phyloP scores from a whole-genome alignment of 1,284 basidiomycete genomes.

The Pisolithus thermaeus region DNA sequence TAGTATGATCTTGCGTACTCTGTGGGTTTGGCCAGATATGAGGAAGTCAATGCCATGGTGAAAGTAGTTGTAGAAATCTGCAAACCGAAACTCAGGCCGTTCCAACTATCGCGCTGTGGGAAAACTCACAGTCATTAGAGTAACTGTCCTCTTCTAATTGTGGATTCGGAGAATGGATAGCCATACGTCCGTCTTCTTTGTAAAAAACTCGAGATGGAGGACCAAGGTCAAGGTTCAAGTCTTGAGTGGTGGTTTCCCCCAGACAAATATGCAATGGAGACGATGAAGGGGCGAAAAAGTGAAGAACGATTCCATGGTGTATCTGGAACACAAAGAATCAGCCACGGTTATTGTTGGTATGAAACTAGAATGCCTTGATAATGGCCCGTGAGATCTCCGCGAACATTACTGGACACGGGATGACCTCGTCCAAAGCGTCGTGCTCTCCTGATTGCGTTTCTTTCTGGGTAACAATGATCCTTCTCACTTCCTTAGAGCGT shows the following conservation, averaged over 20 bases:
- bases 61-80: constrained; percentile 91
- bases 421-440: constrained; percentile 65
- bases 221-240: constrained; percentile 73
- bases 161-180: constrained; percentile 57
- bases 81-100: constrained; percentile 3
- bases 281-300: constrained; percentile 54
- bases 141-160: constrained; percentile 37
- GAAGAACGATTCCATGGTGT: constrained; percentile 63
- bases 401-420: constrained; percentile 57
- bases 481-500: constrained; percentile 66
- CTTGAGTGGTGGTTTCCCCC: constrained; percentile 79
- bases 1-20: constrained; percentile 78
- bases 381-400: constrained; percentile 65
- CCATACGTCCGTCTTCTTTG: constrained; percentile 85
- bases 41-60: constrained; percentile 84
- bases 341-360: background rate
- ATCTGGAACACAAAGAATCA: constrained; percentile 39
- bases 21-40: constrained; percentile 62
- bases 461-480: constrained; percentile 69
- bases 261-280: constrained; percentile 58
- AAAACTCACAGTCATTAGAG: constrained; percentile 37
- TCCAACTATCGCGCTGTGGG: constrained; percentile 1
- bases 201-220: constrained; percentile 73
- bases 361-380: constrained; percentile 45
- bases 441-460: constrained; percentile 45